Percentiles rank a stretch among this genome's conserved stretches.
These are phyloP conservation scores for Penstemon barbatus DNA, from an alignment of 257 asterid genomes.

Conservation along the genomic window DNA sequence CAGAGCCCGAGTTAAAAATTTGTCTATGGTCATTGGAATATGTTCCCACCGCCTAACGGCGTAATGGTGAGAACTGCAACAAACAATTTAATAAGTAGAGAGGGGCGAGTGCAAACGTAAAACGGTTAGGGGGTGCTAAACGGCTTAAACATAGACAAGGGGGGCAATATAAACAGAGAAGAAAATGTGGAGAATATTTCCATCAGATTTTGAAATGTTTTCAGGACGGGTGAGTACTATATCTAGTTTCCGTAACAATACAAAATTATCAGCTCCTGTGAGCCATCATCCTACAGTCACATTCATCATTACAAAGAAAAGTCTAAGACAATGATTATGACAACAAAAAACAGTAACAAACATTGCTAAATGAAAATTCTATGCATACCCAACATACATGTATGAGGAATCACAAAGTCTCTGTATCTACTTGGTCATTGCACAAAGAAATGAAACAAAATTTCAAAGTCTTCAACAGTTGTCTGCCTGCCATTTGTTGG, in stretches of 20 bases:
- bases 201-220: not conserved
- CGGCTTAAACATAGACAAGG: no score
- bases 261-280: constrained; percentile 32
- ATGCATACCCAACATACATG: constrained; percentile 18
- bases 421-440: constrained; percentile 26
- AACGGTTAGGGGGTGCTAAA: no score
- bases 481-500: not conserved
- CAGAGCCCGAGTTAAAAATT: no score
- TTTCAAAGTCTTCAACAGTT: constrained; percentile 15
- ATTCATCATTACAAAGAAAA: constrained; percentile 13
- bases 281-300: constrained; percentile 31
- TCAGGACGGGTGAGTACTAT: not conserved
- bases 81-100: no score
- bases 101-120: no score
- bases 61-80: no score
- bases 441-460: constrained; percentile 26
- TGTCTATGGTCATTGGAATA: no score
- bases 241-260: constrained; percentile 29
- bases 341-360: constrained; percentile 18
- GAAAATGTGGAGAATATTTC: not conserved
- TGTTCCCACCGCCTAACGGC: no score
- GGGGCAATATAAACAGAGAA: no score
- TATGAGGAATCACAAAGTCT: constrained; percentile 6
- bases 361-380: constrained; percentile 15
- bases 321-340: constrained; percentile 1